Evolutionary conservation across 768 basidiomycete genomes (phyloP), one percentile per base, ranked within the genome.

Genomic region (Collybia mongolica): DNA sequence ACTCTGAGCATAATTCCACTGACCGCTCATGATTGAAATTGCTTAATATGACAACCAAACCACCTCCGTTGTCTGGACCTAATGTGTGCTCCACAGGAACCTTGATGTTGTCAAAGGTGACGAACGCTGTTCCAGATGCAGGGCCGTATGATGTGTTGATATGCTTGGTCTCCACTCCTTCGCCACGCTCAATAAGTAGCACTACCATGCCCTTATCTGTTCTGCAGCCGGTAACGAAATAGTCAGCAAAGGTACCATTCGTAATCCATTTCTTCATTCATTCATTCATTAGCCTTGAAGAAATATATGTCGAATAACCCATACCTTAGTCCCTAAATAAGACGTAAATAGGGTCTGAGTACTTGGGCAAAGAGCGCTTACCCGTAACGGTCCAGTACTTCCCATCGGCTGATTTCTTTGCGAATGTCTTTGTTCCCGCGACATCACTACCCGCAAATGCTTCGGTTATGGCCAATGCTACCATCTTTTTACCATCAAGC

Each of bases 11-110:
- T 6, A 32, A 6, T 14, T 5, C 11, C 32, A 32, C 32, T 32
- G 14, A 32, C 32, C 90, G 86, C 64, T 94, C 94, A 68, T 95
- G 93, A 66, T 95, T 96, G 72, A 96, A 97, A 71, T 46, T 39
- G 7, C 36, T 46, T 8, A n/a, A 47, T 38, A 75, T 79, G 44
- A 78, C 75, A 54, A 75, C 74, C 29, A 76, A 70, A 26, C 91
- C 91, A 56, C 80, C 80, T 46, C 90, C 83, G 60, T 32, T 32
- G 11, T 89, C 89, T 2, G 80, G 77, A 2, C 93, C 93, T 22
- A 97, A 78, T 18, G 86, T 88, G 65, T 95, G 90, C 60, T 81
- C 88, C 1, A 87, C 81, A 5, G 93, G 92, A 0, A 94, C 91
- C 59, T 84, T 86, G 46, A 88, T 90, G 51, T 88, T 83, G 48